Conservation (phyloP, 2,329 filamentous ascomycete genomes). For the Leptographium procerum region DNA sequence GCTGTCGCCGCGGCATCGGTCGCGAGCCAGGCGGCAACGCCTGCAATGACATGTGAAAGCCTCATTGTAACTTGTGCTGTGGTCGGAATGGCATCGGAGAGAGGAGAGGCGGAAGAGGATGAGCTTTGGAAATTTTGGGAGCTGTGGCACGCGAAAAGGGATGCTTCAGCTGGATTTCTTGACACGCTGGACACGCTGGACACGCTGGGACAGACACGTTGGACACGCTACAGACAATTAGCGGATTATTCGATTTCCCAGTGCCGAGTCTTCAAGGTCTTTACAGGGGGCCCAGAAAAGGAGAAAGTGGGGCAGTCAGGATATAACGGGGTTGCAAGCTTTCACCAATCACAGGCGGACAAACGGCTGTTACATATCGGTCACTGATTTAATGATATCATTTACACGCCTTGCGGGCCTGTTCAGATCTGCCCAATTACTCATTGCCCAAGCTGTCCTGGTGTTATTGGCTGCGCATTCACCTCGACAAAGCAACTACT, state of each 20-base stretch:
- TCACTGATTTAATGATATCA: background rate
- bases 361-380: background rate
- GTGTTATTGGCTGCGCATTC: background rate
- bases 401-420: background rate
- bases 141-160: constrained; percentile 6
- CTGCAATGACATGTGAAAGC: constrained; percentile 46
- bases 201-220: background rate
- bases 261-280: background rate
- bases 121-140: background rate
- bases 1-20: constrained; percentile 74
- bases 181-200: constrained; percentile 11
- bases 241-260: constrained; percentile 11
- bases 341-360: background rate
- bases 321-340: background rate
- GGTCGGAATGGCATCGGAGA: background rate
- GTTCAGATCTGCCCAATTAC: background rate
- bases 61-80: constrained; percentile 43
- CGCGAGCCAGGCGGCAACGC: constrained; percentile 60
- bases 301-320: background rate
- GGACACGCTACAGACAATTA: background rate
- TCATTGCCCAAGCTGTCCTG: background rate
- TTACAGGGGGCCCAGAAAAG: background rate
- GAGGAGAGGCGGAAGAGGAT: background rate
- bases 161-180: constrained; percentile 3
- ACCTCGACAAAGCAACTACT: background rate